These are phyloP conservation scores for Chara braunii DNA, from an alignment of 139 green algal genomes.

Conservation along the genomic window DNA sequence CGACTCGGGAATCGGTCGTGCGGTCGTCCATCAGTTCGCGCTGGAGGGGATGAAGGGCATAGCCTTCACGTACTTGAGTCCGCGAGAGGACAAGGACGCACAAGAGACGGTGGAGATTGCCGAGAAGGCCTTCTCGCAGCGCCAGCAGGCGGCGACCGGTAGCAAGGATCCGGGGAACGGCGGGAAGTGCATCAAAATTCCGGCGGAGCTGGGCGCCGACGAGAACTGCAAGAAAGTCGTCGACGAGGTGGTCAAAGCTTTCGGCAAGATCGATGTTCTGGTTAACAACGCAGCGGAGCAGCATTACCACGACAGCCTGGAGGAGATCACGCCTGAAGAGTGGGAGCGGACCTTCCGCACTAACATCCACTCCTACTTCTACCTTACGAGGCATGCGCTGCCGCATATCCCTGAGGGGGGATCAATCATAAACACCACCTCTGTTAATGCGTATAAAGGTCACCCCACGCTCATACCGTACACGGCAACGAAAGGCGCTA, in stretches of 20 bases:
- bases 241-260: conserved; percentile 19
- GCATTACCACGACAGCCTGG: conserved; percentile 10
- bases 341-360: conserved; percentile 42
- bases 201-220: conserved; percentile 5
- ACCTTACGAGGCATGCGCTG: conserved; percentile 44
- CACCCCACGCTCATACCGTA: conserved; percentile 32
- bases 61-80: conserved; percentile 34
- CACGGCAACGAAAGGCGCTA: conserved; percentile 59
- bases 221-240: conserved; percentile 38
- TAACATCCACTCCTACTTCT: conserved; percentile 67
- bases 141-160: background rate
- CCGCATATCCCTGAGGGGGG: conserved; percentile 51
- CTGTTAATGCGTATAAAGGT: conserved; percentile 56
- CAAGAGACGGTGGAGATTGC: conserved; percentile 24
- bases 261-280: conserved; percentile 21
- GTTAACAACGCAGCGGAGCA: conserved; percentile 27
- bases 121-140: background rate
- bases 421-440: conserved; percentile 63
- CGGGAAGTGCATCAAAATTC: conserved; percentile 1
- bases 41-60: conserved; percentile 24
- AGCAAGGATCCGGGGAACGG: conserved; percentile 11
- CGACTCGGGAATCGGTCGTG: conserved; percentile 26
- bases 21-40: conserved; percentile 18
- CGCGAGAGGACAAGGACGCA: conserved; percentile 31
- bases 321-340: conserved; percentile 34